Base-by-base conservation (phyloP, 305 asterid species). In the Nicotiana rustica region DNA sequence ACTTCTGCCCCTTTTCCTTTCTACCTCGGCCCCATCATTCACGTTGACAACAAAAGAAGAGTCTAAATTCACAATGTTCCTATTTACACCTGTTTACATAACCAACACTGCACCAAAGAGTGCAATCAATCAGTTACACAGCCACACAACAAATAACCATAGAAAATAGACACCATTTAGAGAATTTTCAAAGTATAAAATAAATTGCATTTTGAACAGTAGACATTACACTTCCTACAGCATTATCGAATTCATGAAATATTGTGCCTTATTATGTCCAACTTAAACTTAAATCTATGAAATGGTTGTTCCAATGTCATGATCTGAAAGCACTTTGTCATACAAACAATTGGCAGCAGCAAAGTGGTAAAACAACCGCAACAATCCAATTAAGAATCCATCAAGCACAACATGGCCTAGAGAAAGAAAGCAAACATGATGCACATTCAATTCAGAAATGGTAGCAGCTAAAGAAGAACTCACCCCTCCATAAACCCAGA, bases 21-120 rank as follows among this genome's bases (percentile, higher is more conserved):
- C 98, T 97, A 95, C 85, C 97, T 89, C 5, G 98, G 91, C 12
- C 89, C 90, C 97, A 95, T 94, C 78, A 80, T 25, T 49, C 38
- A 57, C 82, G 79, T 61, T 78, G 84, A 86, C 79, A 75, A 73
- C 9, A 62, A 56, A 69, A 81, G 38, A 68, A 17, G 7, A 17
- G 56, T 66, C 56, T 15, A 67, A 31, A 36, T 67, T 80, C 67
- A n/a, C 3, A 52, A 80, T 67, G 38, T 49, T 52, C 79, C 3
- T 36, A 52, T 75, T 25, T 49, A 25, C 25, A 49, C 79, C 64
- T 75, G 15, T 49, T 75, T 49, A 18, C 14, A 14, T 2, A 49
- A 44, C 18, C 12, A 44, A 71, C 12, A 1, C 10, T 41, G 57
- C n/a, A 38, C 55, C 31, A 10, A 41, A 41, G 7, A 44, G 5